Conservation (phyloP, 2,329 filamentous ascomycete species). For the Colletotrichum costaricense region DNA sequence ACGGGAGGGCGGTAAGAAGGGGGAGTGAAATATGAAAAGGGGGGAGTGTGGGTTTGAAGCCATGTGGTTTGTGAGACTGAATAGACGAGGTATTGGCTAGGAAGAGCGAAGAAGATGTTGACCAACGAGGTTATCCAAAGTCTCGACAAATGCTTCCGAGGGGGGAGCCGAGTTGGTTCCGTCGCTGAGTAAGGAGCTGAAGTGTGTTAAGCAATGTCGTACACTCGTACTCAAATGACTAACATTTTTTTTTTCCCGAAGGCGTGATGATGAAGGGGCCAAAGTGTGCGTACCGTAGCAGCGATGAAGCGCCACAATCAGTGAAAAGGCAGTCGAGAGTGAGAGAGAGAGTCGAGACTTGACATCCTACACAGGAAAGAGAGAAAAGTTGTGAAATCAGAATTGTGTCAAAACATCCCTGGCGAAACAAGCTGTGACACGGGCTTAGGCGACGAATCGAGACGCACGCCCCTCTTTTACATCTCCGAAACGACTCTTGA, state of each 20-base stretch:
- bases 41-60: neutral
- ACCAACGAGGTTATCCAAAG: slow-evolving; percentile 8
- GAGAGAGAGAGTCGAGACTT: neutral
- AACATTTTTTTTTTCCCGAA: neutral
- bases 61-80: slow-evolving; percentile 4
- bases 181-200: slow-evolving; percentile 1
- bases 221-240: neutral
- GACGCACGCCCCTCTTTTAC: slow-evolving; percentile 26
- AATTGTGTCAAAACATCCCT: slow-evolving; percentile 49
- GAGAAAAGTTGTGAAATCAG: slow-evolving; percentile 39
- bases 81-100: neutral
- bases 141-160: neutral
- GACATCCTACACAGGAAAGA: slow-evolving; percentile 1
- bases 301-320: neutral
- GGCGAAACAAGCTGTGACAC: slow-evolving; percentile 52
- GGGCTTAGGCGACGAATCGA: slow-evolving; percentile 32
- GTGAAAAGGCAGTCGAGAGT: neutral
- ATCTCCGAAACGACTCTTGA: slow-evolving; percentile 10
- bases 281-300: neutral
- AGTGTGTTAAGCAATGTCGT: neutral
- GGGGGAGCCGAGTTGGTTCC: neutral
- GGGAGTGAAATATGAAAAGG: neutral
- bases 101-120: neutral
- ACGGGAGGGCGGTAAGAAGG: neutral
- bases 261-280: neutral